Base-by-base conservation (phyloP, 2,329 filamentous ascomycete genomes). In the Talaromyces rugulosus region DNA sequence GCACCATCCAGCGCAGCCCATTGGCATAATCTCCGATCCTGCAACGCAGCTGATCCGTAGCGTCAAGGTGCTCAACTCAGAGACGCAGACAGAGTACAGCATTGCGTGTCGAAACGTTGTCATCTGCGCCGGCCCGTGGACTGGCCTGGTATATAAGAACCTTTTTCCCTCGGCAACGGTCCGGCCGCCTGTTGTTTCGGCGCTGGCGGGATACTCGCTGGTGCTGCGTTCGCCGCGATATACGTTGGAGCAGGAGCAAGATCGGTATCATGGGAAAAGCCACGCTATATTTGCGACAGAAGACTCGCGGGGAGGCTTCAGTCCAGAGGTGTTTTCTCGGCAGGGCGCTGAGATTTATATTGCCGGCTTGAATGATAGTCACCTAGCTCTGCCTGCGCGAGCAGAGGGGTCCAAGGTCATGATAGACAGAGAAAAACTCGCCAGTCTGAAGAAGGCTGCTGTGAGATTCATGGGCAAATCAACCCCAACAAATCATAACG, bases 61-160 rank as follows among this genome's bases (percentile, higher is more conserved):
- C 34, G 73, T 90, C 14, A 75, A 78, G 30, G 78, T 89, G 3
- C 68, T 78, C 9, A 77, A 81, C 61, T 75, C 76, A 1, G 68
- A 61, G 28, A 68, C 71, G 2, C 65, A 69, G 6, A 59, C 60
- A 2, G 66, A 70, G 53, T 68, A 62, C 6, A 69, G 34, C 0
- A 61, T 93, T 2, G 82, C 87, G 0, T 91, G 89, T 69, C 85
- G 83, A 0, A 83, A 84, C 11, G 72, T 94, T 28, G 77, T 93
- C 16, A 81, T 94, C 63, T 78, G 88, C 0, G 84, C 89, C 0
- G 90, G 90, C 3, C 83, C 86, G 3, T 94, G 91, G 90, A 89
- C 89, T 0, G 82, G 85, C 0, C 75, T 76, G 34, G 85, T 91
- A n/a, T 89, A 91, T 70, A 67, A 76, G 2, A 76, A 78, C 0